phyloP scores from a whole-genome alignment of 2,329 filamentous ascomycete genomes.

The Talaromyces funiculosus region DNA sequence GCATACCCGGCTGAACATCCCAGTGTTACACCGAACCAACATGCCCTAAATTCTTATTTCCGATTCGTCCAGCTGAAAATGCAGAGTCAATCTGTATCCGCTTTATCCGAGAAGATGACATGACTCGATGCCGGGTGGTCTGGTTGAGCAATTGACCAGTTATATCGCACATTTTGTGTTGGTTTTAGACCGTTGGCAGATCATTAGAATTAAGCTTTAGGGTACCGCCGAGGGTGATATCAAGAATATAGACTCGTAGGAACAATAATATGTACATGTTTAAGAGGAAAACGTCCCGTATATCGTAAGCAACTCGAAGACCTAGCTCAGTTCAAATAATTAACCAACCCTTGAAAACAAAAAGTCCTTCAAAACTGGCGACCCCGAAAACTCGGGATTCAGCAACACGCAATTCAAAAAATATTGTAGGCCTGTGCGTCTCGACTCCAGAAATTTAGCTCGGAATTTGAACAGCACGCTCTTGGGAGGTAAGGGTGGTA shows the following conservation, averaged over 20 bases:
- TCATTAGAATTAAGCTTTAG: neutral
- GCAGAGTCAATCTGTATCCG: neutral
- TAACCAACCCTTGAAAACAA: slow-evolving; percentile 10
- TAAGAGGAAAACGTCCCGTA: neutral
- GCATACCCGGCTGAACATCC: neutral
- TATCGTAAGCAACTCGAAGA: neutral
- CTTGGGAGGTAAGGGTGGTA: slow-evolving; percentile 87
- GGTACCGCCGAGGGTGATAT: neutral
- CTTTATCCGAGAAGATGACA: neutral
- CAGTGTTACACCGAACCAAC: neutral
- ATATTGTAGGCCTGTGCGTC: slow-evolving; percentile 77
- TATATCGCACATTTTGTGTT: neutral
- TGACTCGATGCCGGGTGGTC: neutral
- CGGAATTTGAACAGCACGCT: slow-evolving; percentile 77
- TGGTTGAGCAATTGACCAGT: neutral
- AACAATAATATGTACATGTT: neutral
- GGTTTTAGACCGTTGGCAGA: neutral
- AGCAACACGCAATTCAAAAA: slow-evolving; percentile 90
- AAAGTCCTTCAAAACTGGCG: slow-evolving; percentile 29
- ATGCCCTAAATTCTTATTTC: neutral
- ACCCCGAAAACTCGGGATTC: slow-evolving; percentile 89
- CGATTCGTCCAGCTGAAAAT: neutral
- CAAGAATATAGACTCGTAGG: neutral
- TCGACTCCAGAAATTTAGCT: slow-evolving; percentile 76
- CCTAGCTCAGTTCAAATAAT: neutral